Base-by-base conservation (phyloP, 2,329 filamentous ascomycete genomes). In the Aspergillus luchuensis region DNA sequence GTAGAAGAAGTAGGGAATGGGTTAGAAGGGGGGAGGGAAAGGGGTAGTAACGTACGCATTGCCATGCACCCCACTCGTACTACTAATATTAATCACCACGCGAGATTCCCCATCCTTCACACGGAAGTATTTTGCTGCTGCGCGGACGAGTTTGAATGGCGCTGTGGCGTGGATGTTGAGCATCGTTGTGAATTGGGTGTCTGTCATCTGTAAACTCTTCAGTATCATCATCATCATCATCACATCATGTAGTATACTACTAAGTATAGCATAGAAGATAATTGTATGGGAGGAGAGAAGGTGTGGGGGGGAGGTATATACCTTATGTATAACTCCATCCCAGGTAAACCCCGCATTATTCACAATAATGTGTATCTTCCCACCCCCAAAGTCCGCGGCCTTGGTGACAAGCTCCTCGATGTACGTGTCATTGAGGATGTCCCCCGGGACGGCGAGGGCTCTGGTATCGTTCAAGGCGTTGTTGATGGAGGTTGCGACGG, bases 301-400 rank as follows among this genome's bases (percentile, higher is more conserved):
- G 17, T 1, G 17, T 1, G 17, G 17, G 17, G 17, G 17, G 2
- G 17, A 19, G 17, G 17, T 19, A 19, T 19, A 19, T 19, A 85
- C 83, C 79, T 95, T 96, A 82, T 96, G 91, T 67, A 96, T 92
- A 41, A 96, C 91, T 6, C 89, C 92, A 75, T 97, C 92, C 91
- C 92, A 96, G 0, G 92, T 96, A 78, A 91, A 96, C 45, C 91
- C 92, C 0, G 92, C 92, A 74, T 96, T 96, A 78, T 96, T 96
- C 61, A 96, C 90, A 59, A 96, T 89, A 73, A 95, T 90, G 76
- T 96, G 90, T 64, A 97, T 92, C 82, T 96, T 96, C 71, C 91
- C 92, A 65, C 84, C 81, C 60, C 92, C 92, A 72, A 96, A 96
- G 51, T 88, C 89, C 1, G 91, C 92, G 0, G 91, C 84, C 71